phyloP scores from a whole-genome alignment of 2,329 filamentous ascomycete species.

The Venturiaceae sp. region DNA sequence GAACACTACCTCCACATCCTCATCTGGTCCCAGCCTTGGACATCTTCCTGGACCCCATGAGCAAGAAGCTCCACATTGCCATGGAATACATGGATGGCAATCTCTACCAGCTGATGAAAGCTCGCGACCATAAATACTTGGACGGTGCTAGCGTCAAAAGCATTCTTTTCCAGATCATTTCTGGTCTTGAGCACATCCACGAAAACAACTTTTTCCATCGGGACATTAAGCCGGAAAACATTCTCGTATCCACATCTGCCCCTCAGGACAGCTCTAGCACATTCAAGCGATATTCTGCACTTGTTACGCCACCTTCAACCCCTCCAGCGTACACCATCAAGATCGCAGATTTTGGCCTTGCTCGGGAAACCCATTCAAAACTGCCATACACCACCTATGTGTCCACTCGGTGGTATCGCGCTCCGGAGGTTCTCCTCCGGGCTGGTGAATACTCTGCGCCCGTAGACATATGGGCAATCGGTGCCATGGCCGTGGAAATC shows the following conservation, averaged over 20 bases:
- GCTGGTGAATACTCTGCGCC: constrained; percentile 96
- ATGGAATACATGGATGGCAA: constrained; percentile 99
- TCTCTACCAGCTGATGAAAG: constrained; percentile 97
- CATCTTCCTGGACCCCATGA: constrained; percentile 95
- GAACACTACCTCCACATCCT: constrained; percentile 75
- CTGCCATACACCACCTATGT: constrained; percentile 97
- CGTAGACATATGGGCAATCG: constrained; percentile 97
- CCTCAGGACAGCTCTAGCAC: constrained; percentile 72
- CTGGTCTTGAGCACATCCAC: constrained; percentile 93
- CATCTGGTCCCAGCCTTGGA: constrained; percentile 96
- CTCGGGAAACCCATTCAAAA: constrained; percentile 94
- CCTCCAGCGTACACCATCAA: constrained; percentile 93
- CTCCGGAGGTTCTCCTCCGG: constrained; percentile 85
- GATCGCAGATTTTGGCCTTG: constrained; percentile 95
- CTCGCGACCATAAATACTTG: constrained; percentile 86
- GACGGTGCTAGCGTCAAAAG: constrained; percentile 92
- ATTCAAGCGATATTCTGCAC: constrained; percentile 83
- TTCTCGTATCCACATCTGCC: constrained; percentile 85
- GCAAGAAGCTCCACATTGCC: constrained; percentile 90
- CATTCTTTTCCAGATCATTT: constrained; percentile 94
- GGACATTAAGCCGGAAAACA: constrained; percentile 99
- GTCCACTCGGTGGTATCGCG: constrained; percentile 90
- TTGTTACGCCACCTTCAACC: constrained; percentile 91
- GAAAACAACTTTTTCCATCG: constrained; percentile 96
- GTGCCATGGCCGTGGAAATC: constrained; percentile 97